A percentile compares a stretch with the other conserved stretches of the same genome.
These are phyloP conservation scores for Chiua virens DNA, from an alignment of 768 basidiomycete species.

Conservation along the genomic window DNA sequence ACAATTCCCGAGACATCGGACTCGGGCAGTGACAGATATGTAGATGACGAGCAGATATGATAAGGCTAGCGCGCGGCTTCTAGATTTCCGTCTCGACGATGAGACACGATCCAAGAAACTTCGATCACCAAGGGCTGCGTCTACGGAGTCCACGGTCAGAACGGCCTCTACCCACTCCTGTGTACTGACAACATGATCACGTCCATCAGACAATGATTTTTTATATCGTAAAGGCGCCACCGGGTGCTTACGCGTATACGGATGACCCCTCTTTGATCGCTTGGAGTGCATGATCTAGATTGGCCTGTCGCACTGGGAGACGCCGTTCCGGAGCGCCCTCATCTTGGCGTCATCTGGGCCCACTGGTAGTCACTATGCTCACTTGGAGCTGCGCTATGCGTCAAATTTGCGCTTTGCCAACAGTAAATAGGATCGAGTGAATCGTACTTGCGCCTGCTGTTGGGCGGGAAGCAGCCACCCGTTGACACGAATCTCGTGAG, in stretches of 20 bases:
- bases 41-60: conserved; percentile 28
- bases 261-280: conserved; percentile 39
- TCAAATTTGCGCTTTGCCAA: too few species aligned
- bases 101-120: conserved; percentile 60
- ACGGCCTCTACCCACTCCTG: conserved; percentile 60
- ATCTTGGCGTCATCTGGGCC: conserved; percentile 66
- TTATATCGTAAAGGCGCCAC: background rate
- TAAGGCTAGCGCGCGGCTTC: conserved; percentile 38
- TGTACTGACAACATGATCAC: background rate
- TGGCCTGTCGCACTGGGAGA: conserved; percentile 49
- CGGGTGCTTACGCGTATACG: conserved; percentile 49
- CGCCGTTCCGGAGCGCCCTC: conserved; percentile 53
- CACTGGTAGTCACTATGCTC: too few species aligned
- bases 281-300: conserved; percentile 45
- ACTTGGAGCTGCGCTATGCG: too few species aligned
- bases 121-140: conserved; percentile 45
- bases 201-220: conserved; percentile 8
- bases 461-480: too few species aligned
- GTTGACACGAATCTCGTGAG: background rate
- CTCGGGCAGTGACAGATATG: background rate
- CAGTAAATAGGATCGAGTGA: too few species aligned
- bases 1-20: background rate
- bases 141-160: conserved; percentile 54
- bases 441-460: too few species aligned
- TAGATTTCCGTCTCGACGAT: conserved; percentile 52